Percentiles rank a stretch among this genome's conserved stretches.
Evolutionary conservation across 768 basidiomycete species (phyloP).

Genomic region (Rubroboletus pulcherrimus): DNA sequence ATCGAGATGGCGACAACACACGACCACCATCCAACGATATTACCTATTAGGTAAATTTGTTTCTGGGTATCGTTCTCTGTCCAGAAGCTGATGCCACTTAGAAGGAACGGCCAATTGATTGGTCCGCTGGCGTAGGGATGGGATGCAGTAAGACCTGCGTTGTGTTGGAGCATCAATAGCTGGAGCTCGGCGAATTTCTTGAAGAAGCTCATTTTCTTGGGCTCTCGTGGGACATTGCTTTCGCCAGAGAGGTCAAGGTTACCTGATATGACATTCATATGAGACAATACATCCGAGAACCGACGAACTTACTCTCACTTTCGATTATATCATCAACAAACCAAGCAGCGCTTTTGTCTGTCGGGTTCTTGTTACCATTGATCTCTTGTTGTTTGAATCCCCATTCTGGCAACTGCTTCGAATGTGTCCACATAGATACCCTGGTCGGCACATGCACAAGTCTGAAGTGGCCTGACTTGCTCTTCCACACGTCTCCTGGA

Average conservation of each 20-base stretch:
- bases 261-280: constrained; percentile 42
- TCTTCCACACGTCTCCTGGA: constrained; percentile 84
- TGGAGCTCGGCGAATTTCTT: constrained; percentile 93
- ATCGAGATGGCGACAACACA: constrained; percentile 83
- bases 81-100: constrained; percentile 98
- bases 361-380: constrained; percentile 91
- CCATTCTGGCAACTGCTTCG: constrained; percentile 88
- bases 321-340: constrained; percentile 78
- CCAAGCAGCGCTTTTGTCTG: constrained; percentile 84
- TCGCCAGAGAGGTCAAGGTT: constrained; percentile 49
- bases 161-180: constrained; percentile 95
- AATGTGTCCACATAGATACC: constrained; percentile 93
- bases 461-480: constrained; percentile 90
- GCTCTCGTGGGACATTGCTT: constrained; percentile 53
- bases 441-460: constrained; percentile 85
- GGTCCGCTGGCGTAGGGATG: constrained; percentile 97
- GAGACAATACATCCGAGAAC: constrained; percentile 1
- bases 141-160: constrained; percentile 95
- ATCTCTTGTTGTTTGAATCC: constrained; percentile 96
- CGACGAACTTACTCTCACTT: constrained; percentile 56
- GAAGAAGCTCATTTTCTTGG: constrained; percentile 88
- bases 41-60: constrained; percentile 97
- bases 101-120: constrained; percentile 96
- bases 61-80: constrained; percentile 78
- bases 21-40: constrained; percentile 92